Evolutionary conservation across 2,329 filamentous ascomycete genomes (phyloP), one percentile per base, ranked within the genome.

Genomic region (Zarea fungicola): DNA sequence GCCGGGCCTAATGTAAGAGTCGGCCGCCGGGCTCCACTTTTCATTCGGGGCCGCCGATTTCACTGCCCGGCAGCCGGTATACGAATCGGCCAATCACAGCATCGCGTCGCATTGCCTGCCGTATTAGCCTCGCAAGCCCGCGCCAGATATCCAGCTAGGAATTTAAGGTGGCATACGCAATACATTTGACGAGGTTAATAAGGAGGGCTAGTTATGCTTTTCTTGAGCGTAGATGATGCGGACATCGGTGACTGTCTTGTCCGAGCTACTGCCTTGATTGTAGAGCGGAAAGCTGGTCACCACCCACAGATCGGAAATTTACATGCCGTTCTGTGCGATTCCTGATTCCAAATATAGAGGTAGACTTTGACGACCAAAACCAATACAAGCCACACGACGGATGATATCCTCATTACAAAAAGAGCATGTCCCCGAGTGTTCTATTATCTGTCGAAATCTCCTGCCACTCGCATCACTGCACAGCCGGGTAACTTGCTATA

Each of bases 341-440:
- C 3, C 25, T 41, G 46, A 42, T 53, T 42, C 23, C 54, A 49
- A 35, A 36, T 49, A 52, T 8, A 51, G 39, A 41, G n/a, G 8
- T 13, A 19, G 2, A 41, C 13, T 13, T 40, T 26, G 14, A 26
- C 22, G n/a, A 28, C 5, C 6, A 25, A 18, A n/a, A 18, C 19
- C 5, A 26, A 6, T 28, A 26, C 14, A 26, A 29, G 29, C 13
- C 13, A 10, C 13, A 32, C 29, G 13, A 32, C 29, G 11, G 29
- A 32, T 32, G 11, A 32, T 5, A 32, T 14, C 5, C 11, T 10
- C 13, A 14, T 32, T 32, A 32, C 16, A 32, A 32, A n/a, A 32
- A 10, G 6, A n/a, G 5, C 29, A n/a, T n/a, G n/a, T n/a, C n/a
- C n/a, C n/a, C n/a, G n/a, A n/a, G n/a, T n/a, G n/a, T n/a, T n/a